Evolutionary conservation across 257 asterid genomes (phyloP).

Genomic region (Jaltomata sinuosa): DNA sequence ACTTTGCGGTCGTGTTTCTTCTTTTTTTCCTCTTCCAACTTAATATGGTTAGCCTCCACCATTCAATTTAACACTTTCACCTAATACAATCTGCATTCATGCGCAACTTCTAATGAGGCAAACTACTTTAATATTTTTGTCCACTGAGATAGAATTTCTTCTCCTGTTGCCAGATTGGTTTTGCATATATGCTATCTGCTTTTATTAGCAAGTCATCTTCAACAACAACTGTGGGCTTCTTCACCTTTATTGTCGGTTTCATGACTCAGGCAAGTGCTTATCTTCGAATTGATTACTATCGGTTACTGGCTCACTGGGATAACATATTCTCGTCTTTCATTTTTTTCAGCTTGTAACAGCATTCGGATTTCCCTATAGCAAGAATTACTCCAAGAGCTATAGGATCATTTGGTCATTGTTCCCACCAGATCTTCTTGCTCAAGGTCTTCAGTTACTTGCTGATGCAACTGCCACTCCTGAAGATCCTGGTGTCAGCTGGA

Average conservation of each 20-base stretch:
- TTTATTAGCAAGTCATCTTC: slow-evolving; percentile 72
- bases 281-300: slow-evolving; percentile 3
- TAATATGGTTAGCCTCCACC: slow-evolving; percentile 58
- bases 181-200: slow-evolving; percentile 75
- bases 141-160: neutral
- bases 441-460: slow-evolving; percentile 69
- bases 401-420: slow-evolving; percentile 70
- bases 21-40: slow-evolving; percentile 78
- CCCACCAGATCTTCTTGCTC: slow-evolving; percentile 91
- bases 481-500: slow-evolving; percentile 96
- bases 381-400: slow-evolving; percentile 28
- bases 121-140: neutral
- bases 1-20: slow-evolving; percentile 58
- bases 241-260: slow-evolving; percentile 60
- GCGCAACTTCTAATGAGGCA: neutral
- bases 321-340: slow-evolving; percentile 4
- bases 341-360: slow-evolving; percentile 60
- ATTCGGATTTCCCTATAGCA: slow-evolving; percentile 84
- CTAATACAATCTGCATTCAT: neutral
- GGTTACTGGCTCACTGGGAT: slow-evolving; percentile 9
- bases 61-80: neutral
- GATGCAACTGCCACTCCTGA: slow-evolving; percentile 80
- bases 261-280: slow-evolving; percentile 62
- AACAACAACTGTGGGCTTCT: slow-evolving; percentile 68
- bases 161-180: slow-evolving; percentile 49